Base-by-base conservation (phyloP, 805 yeast species). In the Dipodascopsis tothii region DNA sequence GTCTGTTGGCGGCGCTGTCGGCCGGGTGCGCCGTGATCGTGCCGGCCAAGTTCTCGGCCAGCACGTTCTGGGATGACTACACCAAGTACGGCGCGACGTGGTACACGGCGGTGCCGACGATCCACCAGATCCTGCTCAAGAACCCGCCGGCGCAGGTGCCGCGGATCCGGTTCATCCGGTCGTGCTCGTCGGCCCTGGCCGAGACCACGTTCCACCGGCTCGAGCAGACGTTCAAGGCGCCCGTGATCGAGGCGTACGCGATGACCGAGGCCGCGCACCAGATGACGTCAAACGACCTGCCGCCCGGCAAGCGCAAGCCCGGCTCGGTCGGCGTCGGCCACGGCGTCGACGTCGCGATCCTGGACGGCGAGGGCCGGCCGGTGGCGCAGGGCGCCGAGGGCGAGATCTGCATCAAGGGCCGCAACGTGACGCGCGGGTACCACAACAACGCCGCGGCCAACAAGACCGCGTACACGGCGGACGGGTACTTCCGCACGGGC, bases 211-310 rank as follows among this genome's bases (percentile, higher is more conserved):
- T 81, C 65, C 67, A 67, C 42, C 69, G 72, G 58, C 65, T 81
- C 38, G 87, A 81, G 54, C 47, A 63, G 37, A 67, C 70, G 23
- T 75, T 81, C 60, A 64, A 72, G 5, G 81, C 84, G 0, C 86
- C 86, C 0, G 86, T 81, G 0, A 58, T 80, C 14, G 88, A 81
- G 60, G 87, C 87, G 0, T 81, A 81, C 57, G 87, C 86, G 3
- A 80, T 81, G 85, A 81, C 87, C 1, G 88, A 81, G 58, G 84
- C 84, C 1, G 21, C 41, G 39, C 87, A 81, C 60, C 86, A 81
- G 60, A 81, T 81, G 80, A 77, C 84, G 7, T 79, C 86, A 2
- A 81, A 81, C 61, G 71, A 74, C 51, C 62, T 80, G 34, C 84
- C 84, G 30, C 79, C 81, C 7, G 81, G 79, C 11, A 60, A 70